Evolutionary conservation across 805 yeast species (phyloP), one percentile per base, ranked within the genome.

Genomic region (Wickerhamiella siamensis): DNA sequence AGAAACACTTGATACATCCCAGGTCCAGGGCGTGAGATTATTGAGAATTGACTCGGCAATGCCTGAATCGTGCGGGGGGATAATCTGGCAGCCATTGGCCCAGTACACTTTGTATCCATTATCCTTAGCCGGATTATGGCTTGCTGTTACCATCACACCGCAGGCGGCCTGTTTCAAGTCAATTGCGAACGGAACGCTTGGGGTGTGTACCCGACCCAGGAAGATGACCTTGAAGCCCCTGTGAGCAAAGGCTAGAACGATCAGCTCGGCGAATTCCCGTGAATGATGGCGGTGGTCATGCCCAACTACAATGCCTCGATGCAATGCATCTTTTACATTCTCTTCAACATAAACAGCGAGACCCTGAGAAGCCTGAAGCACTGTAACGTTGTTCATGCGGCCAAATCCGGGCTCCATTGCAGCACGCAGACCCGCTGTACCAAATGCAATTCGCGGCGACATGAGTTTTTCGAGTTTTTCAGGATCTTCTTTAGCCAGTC

Each of bases 71-170:
- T 79, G 84, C 0, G 98, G 97, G 2, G 95, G 87, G 36, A 88
- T 83, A 48, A 88, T 91, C 59, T 91, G 97, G 59, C 96, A 88
- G 3, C 95, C 97, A 56, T 88, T 88, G 8, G 69, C 65, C 75
- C 91, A 84, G 63, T 91, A 88, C 1, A 88, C 97, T 56, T 88
- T 88, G 62, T 83, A 88, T 0, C 97, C 97, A 55, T 87, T 87
- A 56, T 86, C 95, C 51, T 49, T 47, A 1, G 62, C 65, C 6
- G 57, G 67, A 47, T 63, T 63, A 48, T 63, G 67, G 31, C 60
- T 54, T n/a, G 64, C 64, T 1, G 72, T 65, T 22, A 87, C 74
- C 95, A 87, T 87, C 1, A 88, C 80, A 18, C 97, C 98, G 39
- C 77, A 83, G 0, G 78, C 65, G 0, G 94, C 82, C 0, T 60